phyloP scores from a whole-genome alignment of 768 basidiomycete genomes.

The Psilocybe sp. region DNA sequence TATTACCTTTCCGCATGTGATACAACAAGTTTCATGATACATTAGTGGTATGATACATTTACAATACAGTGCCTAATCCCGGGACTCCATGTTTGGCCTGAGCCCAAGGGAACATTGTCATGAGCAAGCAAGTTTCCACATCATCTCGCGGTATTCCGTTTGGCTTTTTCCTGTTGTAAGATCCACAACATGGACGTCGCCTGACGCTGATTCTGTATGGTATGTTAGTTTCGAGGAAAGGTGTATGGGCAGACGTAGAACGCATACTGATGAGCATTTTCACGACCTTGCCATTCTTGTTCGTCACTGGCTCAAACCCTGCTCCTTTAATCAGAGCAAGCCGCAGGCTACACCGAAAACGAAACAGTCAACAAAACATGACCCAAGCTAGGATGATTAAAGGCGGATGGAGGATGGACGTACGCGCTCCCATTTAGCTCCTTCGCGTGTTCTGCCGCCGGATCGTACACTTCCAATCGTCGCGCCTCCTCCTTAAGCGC shows the following conservation, averaged over 20 bases:
- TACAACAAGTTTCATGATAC: slow-evolving; percentile 1
- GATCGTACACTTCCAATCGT: slow-evolving; percentile 64
- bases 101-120: slow-evolving; percentile 17
- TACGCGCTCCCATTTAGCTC: slow-evolving; percentile 70
- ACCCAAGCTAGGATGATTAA: background rate
- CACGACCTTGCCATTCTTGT: slow-evolving; percentile 43
- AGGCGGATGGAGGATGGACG: slow-evolving; percentile 22
- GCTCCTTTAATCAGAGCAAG: slow-evolving; percentile 67
- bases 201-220: slow-evolving; percentile 44
- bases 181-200: slow-evolving; percentile 42
- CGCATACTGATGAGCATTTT: slow-evolving; percentile 73
- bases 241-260: background rate
- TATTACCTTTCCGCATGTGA: background rate
- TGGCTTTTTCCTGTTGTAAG: slow-evolving; percentile 31
- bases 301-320: slow-evolving; percentile 66
- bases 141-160: slow-evolving; percentile 33
- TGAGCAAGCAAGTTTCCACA: slow-evolving; percentile 47
- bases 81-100: slow-evolving; percentile 7
- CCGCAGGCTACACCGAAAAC: slow-evolving; percentile 45
- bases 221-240: background rate
- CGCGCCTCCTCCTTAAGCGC: slow-evolving; percentile 63
- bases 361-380: background rate
- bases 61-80: slow-evolving; percentile 9
- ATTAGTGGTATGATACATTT: slow-evolving; percentile 10
- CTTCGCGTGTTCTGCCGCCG: slow-evolving; percentile 66